Conservation (phyloP, 75 land plant genomes). For the Selaginella moellendorffii region DNA sequence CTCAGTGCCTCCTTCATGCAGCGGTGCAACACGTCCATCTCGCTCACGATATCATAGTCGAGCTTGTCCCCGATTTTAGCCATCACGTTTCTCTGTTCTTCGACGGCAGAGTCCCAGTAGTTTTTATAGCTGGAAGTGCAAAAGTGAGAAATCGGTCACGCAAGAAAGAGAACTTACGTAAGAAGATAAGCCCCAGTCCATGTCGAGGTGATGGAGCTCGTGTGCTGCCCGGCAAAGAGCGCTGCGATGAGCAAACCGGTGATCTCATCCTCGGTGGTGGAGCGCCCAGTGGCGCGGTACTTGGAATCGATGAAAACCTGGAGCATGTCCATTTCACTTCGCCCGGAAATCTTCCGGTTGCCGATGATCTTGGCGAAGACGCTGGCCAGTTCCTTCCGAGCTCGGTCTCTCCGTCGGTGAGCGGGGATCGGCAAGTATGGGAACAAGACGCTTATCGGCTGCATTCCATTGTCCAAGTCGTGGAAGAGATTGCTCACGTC, state of each 20-base stretch:
- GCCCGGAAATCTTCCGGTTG: slow-evolving; percentile 46
- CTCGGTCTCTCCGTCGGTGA: slow-evolving; percentile 68
- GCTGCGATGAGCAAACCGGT: slow-evolving; percentile 93
- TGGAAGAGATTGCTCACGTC: slow-evolving; percentile 85
- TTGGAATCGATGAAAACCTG: slow-evolving; percentile 94
- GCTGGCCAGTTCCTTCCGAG: slow-evolving; percentile 60
- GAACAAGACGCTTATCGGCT: slow-evolving; percentile 75
- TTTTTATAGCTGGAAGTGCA: slow-evolving; percentile 25
- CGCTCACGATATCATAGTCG: slow-evolving; percentile 68
- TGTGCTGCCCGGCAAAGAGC: slow-evolving; percentile 95
- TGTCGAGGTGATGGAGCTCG: slow-evolving; percentile 93
- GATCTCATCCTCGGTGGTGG: slow-evolving; percentile 62
- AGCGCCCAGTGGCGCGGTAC: slow-evolving; percentile 73
- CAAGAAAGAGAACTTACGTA: slow-evolving; percentile 16
- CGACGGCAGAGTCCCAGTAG: slow-evolving; percentile 41
- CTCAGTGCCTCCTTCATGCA: slow-evolving; percentile 91
- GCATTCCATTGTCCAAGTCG: slow-evolving; percentile 97
- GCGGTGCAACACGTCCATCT: slow-evolving; percentile 71
- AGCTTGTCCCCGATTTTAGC: slow-evolving; percentile 54
- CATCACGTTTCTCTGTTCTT: slow-evolving; percentile 64
- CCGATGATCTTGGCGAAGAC: slow-evolving; percentile 60
- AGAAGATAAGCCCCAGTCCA: slow-evolving; percentile 95
- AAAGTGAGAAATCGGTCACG: background rate
- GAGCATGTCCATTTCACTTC: slow-evolving; percentile 62
- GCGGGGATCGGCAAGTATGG: slow-evolving; percentile 95